A percentile compares a stretch with the other conserved stretches of the same genome.
Evolutionary conservation across 306 rosid genomes (phyloP).

Genomic region (Vicia sativa): DNA sequence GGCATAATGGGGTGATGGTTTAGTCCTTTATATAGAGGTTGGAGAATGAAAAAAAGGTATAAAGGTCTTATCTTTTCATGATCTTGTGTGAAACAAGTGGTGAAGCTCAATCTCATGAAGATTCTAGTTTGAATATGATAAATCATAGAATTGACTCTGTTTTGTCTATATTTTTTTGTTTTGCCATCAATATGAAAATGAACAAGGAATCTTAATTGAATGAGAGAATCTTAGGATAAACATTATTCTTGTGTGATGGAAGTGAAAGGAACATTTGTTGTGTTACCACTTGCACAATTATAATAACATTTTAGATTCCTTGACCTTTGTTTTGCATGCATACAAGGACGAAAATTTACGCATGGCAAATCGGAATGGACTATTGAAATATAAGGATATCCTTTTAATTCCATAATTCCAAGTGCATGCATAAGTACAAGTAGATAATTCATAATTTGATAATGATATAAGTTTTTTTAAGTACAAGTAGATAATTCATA

Average conservation of each 20-base stretch:
- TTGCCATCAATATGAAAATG: not conserved
- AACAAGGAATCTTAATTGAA: slow-evolving; percentile 37
- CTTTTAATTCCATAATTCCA: not conserved
- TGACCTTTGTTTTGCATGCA: slow-evolving; percentile 13
- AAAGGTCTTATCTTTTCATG: not conserved
- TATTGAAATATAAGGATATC: not conserved
- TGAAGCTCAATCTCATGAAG: slow-evolving; percentile 14
- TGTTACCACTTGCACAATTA: slow-evolving; percentile 32
- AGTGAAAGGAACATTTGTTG: slow-evolving; percentile 35
- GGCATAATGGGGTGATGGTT: slow-evolving; percentile 31
- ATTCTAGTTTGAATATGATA: slow-evolving; percentile 39
- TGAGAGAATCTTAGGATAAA: slow-evolving; percentile 26
- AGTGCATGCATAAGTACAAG: not conserved
- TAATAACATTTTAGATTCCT: slow-evolving; percentile 14
- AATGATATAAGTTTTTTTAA: no score
- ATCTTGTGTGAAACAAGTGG: not conserved
- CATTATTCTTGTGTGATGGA: slow-evolving; percentile 41
- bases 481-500: no score
- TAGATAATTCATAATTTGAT: no score
- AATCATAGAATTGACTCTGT: not conserved
- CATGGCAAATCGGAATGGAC: not conserved
- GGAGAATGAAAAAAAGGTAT: slow-evolving; percentile 24
- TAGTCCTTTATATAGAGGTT: slow-evolving; percentile 56
- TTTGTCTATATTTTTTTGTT: no score
- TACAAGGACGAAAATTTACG: slow-evolving; percentile 7